A percentile compares a stretch with the other conserved stretches of the same genome.
These are phyloP conservation scores for Aspergillus persii DNA, from an alignment of 2,329 filamentous ascomycete species.

Conservation along the genomic window DNA sequence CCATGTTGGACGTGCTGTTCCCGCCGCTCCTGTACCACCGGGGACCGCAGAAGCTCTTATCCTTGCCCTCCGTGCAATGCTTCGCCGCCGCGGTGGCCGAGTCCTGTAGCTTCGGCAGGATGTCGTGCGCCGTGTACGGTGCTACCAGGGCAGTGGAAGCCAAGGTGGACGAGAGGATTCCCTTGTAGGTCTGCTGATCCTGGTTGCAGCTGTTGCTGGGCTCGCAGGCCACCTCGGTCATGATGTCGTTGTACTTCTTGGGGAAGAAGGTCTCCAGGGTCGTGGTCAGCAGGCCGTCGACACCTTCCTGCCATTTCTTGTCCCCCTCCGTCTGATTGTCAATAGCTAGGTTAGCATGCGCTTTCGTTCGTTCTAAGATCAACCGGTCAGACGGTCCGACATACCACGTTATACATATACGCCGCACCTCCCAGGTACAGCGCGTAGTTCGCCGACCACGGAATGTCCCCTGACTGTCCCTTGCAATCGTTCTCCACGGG, in stretches of 20 bases:
- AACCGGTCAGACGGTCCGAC: neutral
- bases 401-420: conserved; percentile 52
- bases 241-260: conserved; percentile 41
- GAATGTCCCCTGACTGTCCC: conserved; percentile 43
- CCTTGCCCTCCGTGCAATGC: conserved; percentile 49
- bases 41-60: conserved; percentile 31
- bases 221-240: conserved; percentile 60
- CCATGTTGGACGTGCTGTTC: conserved; percentile 27
- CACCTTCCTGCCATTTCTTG: conserved; percentile 50
- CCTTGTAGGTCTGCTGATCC: conserved; percentile 63
- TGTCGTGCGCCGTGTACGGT: conserved; percentile 49
- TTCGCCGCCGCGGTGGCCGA: conserved; percentile 53
- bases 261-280: conserved; percentile 51
- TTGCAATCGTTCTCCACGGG: conserved; percentile 50
- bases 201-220: conserved; percentile 51
- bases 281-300: conserved; percentile 57
- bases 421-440: conserved; percentile 53
- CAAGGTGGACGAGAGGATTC: conserved; percentile 58
- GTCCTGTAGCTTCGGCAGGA: conserved; percentile 50
- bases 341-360: neutral
- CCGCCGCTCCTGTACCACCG: conserved; percentile 34
- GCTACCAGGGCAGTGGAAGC: conserved; percentile 55
- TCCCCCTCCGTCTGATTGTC: conserved; percentile 28
- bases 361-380: neutral
- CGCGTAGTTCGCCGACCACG: conserved; percentile 56